Evolutionary conservation across 2,329 filamentous ascomycete species (phyloP).

Genomic region (Cercospora sp.): DNA sequence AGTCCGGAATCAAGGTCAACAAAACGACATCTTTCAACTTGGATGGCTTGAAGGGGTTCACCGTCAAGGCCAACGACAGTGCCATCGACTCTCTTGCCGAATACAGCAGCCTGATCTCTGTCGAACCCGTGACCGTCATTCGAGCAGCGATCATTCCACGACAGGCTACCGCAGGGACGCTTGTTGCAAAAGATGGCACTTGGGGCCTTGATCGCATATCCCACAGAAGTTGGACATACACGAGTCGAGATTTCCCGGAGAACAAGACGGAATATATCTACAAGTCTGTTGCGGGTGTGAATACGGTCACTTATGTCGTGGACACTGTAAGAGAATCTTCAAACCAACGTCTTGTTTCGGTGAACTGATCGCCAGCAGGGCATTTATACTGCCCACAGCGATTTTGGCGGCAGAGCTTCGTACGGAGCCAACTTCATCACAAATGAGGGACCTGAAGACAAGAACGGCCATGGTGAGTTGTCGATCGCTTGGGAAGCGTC

Average conservation of each 20-base stretch:
- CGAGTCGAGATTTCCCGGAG: constrained; percentile 17
- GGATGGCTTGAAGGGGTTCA: constrained; percentile 10
- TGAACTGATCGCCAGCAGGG: constrained; percentile 15
- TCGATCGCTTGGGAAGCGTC: not conserved
- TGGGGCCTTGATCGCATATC: constrained; percentile 25
- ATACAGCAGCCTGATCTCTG: constrained; percentile 2
- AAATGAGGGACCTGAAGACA: constrained; percentile 42
- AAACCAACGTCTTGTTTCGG: not conserved
- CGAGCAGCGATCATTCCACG: not conserved
- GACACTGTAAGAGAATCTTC: constrained; percentile 28
- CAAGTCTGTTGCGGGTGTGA: constrained; percentile 20
- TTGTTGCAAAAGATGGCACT: constrained; percentile 18
- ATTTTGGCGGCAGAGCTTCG: constrained; percentile 42
- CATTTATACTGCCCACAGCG: constrained; percentile 30
- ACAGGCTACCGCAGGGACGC: not conserved
- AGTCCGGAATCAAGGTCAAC: constrained; percentile 10
- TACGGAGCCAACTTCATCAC: constrained; percentile 30
- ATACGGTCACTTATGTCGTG: constrained; percentile 22
- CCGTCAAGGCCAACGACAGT: constrained; percentile 6
- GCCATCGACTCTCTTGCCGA: constrained; percentile 1
- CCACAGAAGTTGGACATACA: constrained; percentile 5
- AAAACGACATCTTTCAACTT: constrained; percentile 5
- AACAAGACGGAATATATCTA: constrained; percentile 25
- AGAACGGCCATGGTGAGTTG: constrained; percentile 62
- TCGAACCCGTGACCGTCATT: constrained; percentile 4